Base-by-base conservation (phyloP, 1,139 yeast species). In the Kodamaea arcana region DNA sequence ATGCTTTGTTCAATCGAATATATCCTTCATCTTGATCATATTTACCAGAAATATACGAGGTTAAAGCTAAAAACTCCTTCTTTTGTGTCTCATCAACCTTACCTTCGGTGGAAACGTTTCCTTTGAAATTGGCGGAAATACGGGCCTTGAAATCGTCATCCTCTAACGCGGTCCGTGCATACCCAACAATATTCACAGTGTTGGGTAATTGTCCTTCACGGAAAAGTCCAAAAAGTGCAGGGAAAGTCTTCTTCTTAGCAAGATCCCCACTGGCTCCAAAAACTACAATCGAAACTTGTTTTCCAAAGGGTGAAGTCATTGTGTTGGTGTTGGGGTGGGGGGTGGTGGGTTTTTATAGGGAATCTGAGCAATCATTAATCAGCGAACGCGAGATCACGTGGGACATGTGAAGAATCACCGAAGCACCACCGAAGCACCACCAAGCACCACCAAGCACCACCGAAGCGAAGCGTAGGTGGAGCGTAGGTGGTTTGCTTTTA, bases 181-280 rank as follows among this genome's bases (percentile, higher is more conserved):
- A 92, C 15, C 98, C 98, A 45, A 86, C 74, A 51, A 92, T 87
- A 53, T 78, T 77, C 31, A 83, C 80, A 15, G 80, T 61, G 13
- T 65, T 52, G 11, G 95, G 87, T 43, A 92, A 70, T 48, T 78
- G 80, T 28, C 94, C 95, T 58, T 88, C 90, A 49, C 94, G 75
- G 53, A 46, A 69, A 36, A 75, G 67, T 6, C 92, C 94, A 52
- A 82, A 83, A 28, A 83, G 65, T 3, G 90, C 88, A 8, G 90
- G 90, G 62, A 79, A 81, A 3, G 97, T 92, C 70, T 92, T 92
- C 80, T 92, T 92, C 67, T 88, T 88, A 35, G 98, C 97, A 47
- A 92, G 72, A 59, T 92, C 97, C 33, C 98, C 98, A 27, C 95
- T 85, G 34, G 98, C 98, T 33, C 98, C 97, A 50, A 90, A 84